Percentiles rank a stretch among this genome's conserved stretches.
phyloP scores from a whole-genome alignment of 73 alveolate species.

The Uronychia binucleata region DNA sequence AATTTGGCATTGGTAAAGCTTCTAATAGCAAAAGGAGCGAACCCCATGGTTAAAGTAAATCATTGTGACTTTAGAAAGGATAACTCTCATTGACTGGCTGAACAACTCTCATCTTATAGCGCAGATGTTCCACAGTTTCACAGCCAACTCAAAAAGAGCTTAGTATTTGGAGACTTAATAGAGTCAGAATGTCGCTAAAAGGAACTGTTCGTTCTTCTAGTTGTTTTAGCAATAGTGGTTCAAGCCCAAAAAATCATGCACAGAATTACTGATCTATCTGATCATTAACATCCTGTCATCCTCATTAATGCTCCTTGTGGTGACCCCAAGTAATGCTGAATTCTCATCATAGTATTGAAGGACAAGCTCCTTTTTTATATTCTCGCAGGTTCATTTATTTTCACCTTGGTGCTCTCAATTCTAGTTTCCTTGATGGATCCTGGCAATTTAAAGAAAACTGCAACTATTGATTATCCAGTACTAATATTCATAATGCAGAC shows the following conservation, averaged over 20 bases:
- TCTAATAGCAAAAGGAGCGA: conserved; percentile 60
- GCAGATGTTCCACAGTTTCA: background rate
- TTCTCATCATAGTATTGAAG: too few species aligned
- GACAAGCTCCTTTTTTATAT: too few species aligned
- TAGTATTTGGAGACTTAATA: background rate
- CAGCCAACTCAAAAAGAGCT: background rate
- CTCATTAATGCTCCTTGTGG: too few species aligned
- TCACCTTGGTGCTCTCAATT: background rate
- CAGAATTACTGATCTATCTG: background rate
- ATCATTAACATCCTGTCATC: too few species aligned
- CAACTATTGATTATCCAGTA: background rate
- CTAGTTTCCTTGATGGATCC: conserved; percentile 10
- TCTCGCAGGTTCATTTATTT: background rate
- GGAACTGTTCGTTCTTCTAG: background rate
- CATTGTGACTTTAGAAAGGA: background rate
- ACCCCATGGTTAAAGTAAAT: conserved; percentile 37
- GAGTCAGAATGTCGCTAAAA: background rate
- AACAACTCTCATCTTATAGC: background rate
- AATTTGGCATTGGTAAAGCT: conserved; percentile 19
- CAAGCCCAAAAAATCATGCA: background rate
- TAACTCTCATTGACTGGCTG: background rate
- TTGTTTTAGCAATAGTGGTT: background rate
- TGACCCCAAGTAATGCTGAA: too few species aligned
- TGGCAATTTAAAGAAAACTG: conserved; percentile 1
- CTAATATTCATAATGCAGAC: conserved; percentile 3